These are phyloP conservation scores for Lanzia echinophila DNA, from an alignment of 2,329 filamentous ascomycete species.

Conservation along the genomic window DNA sequence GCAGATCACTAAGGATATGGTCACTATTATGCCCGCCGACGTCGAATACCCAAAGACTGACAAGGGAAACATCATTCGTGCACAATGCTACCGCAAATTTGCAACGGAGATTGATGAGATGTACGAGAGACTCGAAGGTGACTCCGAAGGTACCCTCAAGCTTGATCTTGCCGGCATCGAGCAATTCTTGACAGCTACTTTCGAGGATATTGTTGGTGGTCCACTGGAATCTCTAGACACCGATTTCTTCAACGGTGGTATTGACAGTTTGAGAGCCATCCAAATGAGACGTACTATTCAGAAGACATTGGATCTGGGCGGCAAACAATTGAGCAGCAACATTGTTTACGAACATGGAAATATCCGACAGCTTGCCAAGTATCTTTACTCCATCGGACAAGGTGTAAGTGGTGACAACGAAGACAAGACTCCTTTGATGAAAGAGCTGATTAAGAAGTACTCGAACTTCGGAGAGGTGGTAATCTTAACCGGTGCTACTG, in stretches of 20 bases:
- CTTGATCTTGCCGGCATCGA: constrained; percentile 29
- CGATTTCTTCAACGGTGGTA: constrained; percentile 52
- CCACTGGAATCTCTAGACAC: constrained; percentile 31
- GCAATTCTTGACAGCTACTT: constrained; percentile 21
- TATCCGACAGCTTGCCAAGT: constrained; percentile 38
- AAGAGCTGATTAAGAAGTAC: constrained; percentile 39
- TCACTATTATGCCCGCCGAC: constrained; percentile 41
- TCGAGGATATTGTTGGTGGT: constrained; percentile 12
- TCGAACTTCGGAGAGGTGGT: constrained; percentile 29
- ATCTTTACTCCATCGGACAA: constrained; percentile 36
- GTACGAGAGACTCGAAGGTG: constrained; percentile 31
- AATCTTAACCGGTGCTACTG: constrained; percentile 58
- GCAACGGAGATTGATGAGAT: constrained; percentile 37
- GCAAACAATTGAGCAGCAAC: constrained; percentile 44
- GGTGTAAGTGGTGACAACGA: constrained; percentile 31
- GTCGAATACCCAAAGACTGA: constrained; percentile 43
- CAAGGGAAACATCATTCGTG: constrained; percentile 47
- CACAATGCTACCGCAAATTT: constrained; percentile 42
- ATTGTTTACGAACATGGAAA: constrained; percentile 53
- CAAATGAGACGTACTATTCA: constrained; percentile 47
- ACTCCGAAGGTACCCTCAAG: constrained; percentile 14
- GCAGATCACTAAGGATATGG: constrained; percentile 45
- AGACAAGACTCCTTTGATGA: constrained; percentile 36
- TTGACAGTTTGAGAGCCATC: constrained; percentile 54
- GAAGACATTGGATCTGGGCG: constrained; percentile 42